These are phyloP conservation scores for Botryosphaeria dothidea DNA, from an alignment of 2,329 filamentous ascomycete genomes.

Conservation along the genomic window DNA sequence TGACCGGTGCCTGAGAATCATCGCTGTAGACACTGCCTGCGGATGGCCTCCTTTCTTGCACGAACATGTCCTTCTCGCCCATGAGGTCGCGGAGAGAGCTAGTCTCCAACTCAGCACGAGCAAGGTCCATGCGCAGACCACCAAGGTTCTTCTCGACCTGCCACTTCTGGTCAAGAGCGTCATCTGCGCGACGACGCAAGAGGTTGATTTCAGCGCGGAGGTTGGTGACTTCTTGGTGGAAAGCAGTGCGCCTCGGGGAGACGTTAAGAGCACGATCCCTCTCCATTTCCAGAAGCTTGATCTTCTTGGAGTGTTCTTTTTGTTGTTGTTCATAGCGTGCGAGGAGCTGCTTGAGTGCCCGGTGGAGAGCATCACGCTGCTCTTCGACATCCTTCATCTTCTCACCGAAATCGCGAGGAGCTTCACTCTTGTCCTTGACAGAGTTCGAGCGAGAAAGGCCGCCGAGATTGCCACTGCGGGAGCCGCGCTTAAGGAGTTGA, in stretches of 20 bases:
- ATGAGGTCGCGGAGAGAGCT: conserved; percentile 76
- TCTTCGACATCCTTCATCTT: conserved; percentile 89
- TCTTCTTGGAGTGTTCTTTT: conserved; percentile 78
- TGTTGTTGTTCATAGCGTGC: conserved; percentile 84
- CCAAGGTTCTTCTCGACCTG: conserved; percentile 88
- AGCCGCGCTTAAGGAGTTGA: conserved; percentile 39
- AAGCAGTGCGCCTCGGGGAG: conserved; percentile 74
- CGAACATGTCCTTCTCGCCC: conserved; percentile 77
- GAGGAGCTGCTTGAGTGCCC: conserved; percentile 79
- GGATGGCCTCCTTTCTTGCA: conserved; percentile 58
- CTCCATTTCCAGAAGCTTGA: conserved; percentile 74
- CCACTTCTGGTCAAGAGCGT: conserved; percentile 94
- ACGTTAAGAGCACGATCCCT: conserved; percentile 70
- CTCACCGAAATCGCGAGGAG: conserved; percentile 67
- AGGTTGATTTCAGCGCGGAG: conserved; percentile 83
- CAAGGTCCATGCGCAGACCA: conserved; percentile 93
- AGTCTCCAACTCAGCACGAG: conserved; percentile 92
- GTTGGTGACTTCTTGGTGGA: conserved; percentile 77
- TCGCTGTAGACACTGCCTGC: conserved; percentile 31
- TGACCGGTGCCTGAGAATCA: conserved; percentile 62
- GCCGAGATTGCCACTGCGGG: not conserved
- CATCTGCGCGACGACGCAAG: conserved; percentile 83
- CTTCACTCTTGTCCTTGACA: conserved; percentile 31
- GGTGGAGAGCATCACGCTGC: conserved; percentile 89
- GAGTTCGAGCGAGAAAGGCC: conserved; percentile 56